Conservation (phyloP, 176 grass and related monocot genomes). For the Luzula sylvatica region DNA sequence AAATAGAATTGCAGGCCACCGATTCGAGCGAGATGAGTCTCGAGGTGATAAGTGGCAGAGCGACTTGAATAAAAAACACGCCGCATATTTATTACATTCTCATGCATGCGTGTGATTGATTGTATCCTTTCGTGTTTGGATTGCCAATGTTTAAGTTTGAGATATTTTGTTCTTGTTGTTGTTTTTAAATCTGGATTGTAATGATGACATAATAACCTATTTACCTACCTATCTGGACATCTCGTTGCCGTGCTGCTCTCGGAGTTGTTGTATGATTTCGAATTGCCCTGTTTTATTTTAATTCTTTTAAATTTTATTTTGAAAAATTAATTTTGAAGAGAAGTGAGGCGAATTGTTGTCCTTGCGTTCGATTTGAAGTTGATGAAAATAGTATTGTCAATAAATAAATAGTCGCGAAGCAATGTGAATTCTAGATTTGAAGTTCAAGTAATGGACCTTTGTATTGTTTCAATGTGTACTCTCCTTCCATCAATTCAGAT, state of each 20-base stretch:
- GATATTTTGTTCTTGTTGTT: conserved; percentile 37
- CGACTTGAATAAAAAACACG: conserved; percentile 15
- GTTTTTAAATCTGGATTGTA: conserved; percentile 24
- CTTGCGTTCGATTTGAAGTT: too few species aligned
- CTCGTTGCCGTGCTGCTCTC: conserved; percentile 37
- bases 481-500: too few species aligned
- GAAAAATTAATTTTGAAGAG: too few species aligned
- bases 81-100: not conserved
- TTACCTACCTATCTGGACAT: conserved; percentile 15
- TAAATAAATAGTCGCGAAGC: too few species aligned
- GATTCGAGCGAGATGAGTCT: conserved; percentile 57
- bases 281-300: conserved; percentile 1
- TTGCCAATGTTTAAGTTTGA: conserved; percentile 37
- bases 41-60: conserved; percentile 50
- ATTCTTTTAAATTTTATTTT: not conserved
- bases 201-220: conserved; percentile 29
- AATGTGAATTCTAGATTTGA: too few species aligned
- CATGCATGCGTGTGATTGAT: conserved; percentile 11
- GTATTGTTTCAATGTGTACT: too few species aligned
- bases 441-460: too few species aligned
- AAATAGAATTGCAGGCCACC: conserved; percentile 70
- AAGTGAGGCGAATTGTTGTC: too few species aligned
- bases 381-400: too few species aligned
- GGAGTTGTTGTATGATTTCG: conserved; percentile 26
- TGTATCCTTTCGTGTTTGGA: conserved; percentile 20